phyloP scores from a whole-genome alignment of 1,284 basidiomycete species.

The Irpex sp. region DNA sequence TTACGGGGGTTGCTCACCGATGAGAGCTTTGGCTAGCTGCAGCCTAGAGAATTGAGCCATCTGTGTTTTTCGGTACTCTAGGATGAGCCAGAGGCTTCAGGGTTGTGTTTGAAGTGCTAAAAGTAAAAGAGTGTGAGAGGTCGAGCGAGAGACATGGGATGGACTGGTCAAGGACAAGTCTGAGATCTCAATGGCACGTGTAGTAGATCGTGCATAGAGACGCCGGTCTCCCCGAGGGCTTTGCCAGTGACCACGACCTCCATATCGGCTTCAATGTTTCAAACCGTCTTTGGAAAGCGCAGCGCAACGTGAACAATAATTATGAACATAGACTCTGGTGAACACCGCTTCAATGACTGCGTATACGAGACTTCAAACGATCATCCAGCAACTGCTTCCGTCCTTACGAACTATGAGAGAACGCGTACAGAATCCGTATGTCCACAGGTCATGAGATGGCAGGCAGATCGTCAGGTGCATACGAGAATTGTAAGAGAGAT shows the following conservation, averaged over 20 bases:
- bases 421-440: not conserved
- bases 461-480: not conserved
- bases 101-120: not conserved
- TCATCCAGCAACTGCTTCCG: not conserved
- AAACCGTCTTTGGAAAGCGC: not conserved
- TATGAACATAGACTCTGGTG: not conserved
- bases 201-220: not conserved
- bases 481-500: not conserved
- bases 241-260: not conserved
- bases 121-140: not conserved
- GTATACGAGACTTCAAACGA: too few species aligned
- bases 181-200: not conserved
- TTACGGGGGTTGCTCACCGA: slow-evolving; percentile 9
- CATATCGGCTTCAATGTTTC: not conserved
- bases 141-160: not conserved
- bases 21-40: slow-evolving; percentile 14
- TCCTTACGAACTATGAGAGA: not conserved
- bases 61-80: not conserved
- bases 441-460: not conserved
- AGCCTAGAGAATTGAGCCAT: slow-evolving; percentile 15
- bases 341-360: not conserved
- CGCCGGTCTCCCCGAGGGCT: not conserved
- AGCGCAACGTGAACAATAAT: not conserved
- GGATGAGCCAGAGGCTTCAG: not conserved
- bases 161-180: not conserved